Evolutionary conservation across 495 filamentous ascomycete genomes (phyloP).

Genomic region (Clohesyomyces aquaticus): DNA sequence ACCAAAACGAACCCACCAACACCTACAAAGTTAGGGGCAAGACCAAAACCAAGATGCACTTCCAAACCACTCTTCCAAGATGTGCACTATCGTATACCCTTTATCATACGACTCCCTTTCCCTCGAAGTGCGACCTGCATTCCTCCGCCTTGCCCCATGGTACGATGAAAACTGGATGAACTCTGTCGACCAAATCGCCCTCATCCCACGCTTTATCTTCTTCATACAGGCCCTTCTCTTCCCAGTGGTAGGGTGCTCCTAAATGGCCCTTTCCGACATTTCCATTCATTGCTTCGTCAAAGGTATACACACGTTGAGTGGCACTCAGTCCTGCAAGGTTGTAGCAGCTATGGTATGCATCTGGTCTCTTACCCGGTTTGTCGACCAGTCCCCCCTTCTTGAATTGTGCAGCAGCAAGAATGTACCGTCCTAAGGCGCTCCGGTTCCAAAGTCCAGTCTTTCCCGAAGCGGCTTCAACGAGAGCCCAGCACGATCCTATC

Average conservation of each 20-base stretch:
- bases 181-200: slow-evolving; percentile 56
- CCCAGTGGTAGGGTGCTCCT: slow-evolving; percentile 56
- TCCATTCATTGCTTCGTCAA: slow-evolving; percentile 53
- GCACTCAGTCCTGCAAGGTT: slow-evolving; percentile 82
- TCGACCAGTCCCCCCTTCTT: slow-evolving; percentile 82
- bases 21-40: not conserved
- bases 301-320: slow-evolving; percentile 75
- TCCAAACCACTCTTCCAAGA: not conserved
- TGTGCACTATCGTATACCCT: not conserved
- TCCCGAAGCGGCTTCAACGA: slow-evolving; percentile 77
- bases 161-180: slow-evolving; percentile 87
- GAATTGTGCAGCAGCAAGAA: slow-evolving; percentile 83
- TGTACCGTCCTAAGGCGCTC: slow-evolving; percentile 83
- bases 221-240: slow-evolving; percentile 66
- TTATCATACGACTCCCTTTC: slow-evolving; percentile 54
- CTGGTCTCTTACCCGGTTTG: slow-evolving; percentile 87
- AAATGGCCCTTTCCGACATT: slow-evolving; percentile 45
- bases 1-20: no score
- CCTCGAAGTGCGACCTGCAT: slow-evolving; percentile 66
- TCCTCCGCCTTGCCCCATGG: slow-evolving; percentile 68
- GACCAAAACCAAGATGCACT: not conserved
- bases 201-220: slow-evolving; percentile 53
- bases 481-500: slow-evolving; percentile 91
- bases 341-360: slow-evolving; percentile 93
- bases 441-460: slow-evolving; percentile 69